phyloP scores from a whole-genome alignment of 768 basidiomycete species.

The Gymnopilus dilepis region DNA sequence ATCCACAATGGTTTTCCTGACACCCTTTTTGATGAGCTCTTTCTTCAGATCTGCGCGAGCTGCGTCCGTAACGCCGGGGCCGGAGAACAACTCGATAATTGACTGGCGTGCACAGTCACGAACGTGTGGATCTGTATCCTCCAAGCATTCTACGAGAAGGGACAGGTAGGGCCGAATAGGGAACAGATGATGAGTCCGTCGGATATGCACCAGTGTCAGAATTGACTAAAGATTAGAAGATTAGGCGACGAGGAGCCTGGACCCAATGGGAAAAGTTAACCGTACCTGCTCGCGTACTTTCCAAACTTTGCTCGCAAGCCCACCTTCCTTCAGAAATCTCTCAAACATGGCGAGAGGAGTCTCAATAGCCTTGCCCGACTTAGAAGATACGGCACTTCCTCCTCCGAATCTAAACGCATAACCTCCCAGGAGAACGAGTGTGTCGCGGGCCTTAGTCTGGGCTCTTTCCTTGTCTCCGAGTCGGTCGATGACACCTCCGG shows the following conservation, averaged over 20 bases:
- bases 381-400: constrained; percentile 47
- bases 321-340: constrained; percentile 70
- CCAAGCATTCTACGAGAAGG: constrained; percentile 80
- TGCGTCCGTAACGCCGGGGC: constrained; percentile 78
- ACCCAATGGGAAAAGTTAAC: constrained; percentile 10
- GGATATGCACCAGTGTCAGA: constrained; percentile 72
- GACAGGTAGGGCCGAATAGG: constrained; percentile 84
- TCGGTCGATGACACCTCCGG: constrained; percentile 81
- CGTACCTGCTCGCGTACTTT: constrained; percentile 86
- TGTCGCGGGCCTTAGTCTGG: constrained; percentile 76
- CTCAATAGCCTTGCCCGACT: constrained; percentile 68
- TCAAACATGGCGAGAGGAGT: constrained; percentile 75
- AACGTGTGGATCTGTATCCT: constrained; percentile 91
- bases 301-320: constrained; percentile 82
- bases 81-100: constrained; percentile 85
- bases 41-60: constrained; percentile 95
- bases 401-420: constrained; percentile 67
- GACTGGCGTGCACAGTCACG: constrained; percentile 84
- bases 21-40: constrained; percentile 82
- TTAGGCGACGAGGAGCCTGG: neutral
- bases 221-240: constrained; percentile 49
- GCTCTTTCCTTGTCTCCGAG: constrained; percentile 82
- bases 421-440: constrained; percentile 75
- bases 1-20: constrained; percentile 88
- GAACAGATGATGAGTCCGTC: constrained; percentile 71